Evolutionary conservation across 176 grass and related monocot genomes (phyloP).

Genomic region (Saccharum officinarum): DNA sequence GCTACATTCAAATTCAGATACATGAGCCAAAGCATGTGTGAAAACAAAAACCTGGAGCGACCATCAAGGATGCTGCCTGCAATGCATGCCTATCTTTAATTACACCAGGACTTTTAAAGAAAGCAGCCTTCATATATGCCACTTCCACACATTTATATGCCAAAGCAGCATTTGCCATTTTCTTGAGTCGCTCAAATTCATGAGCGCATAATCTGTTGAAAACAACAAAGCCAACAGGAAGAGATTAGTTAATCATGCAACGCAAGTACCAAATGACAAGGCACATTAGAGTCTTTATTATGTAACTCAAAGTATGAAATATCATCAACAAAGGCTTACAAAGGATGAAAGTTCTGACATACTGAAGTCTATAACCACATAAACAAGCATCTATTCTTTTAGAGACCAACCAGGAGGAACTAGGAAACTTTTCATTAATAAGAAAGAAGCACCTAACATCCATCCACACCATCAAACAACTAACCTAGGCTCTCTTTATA

Average conservation of each 20-base stretch:
- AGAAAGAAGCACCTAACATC: neutral
- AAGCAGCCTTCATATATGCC: slow-evolving; percentile 88
- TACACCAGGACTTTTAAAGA: slow-evolving; percentile 74
- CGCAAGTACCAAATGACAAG: slow-evolving; percentile 16
- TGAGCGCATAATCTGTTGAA: slow-evolving; percentile 72
- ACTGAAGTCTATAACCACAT: neutral
- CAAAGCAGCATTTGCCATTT: slow-evolving; percentile 82
- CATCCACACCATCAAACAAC: neutral
- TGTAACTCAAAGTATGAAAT: slow-evolving; percentile 13
- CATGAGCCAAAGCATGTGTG: slow-evolving; percentile 25
- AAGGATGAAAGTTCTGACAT: slow-evolving; percentile 8
- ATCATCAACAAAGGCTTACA: neutral
- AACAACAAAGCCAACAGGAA: slow-evolving; percentile 29
- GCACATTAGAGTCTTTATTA: neutral
- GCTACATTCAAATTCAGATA: slow-evolving; percentile 18
- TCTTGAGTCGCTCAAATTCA: slow-evolving; percentile 79
- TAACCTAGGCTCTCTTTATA: too few relatives aligned
- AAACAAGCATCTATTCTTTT: neutral
- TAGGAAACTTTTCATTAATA: neutral
- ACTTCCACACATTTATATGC: slow-evolving; percentile 98
- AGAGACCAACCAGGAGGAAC: neutral
- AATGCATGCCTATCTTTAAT: slow-evolving; percentile 76
- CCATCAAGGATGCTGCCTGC: slow-evolving; percentile 62
- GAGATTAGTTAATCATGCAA: slow-evolving; percentile 28
- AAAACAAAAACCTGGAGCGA: slow-evolving; percentile 65